Conservation (phyloP, 345 rosid genomes). For the Bruguiera sexangula region DNA sequence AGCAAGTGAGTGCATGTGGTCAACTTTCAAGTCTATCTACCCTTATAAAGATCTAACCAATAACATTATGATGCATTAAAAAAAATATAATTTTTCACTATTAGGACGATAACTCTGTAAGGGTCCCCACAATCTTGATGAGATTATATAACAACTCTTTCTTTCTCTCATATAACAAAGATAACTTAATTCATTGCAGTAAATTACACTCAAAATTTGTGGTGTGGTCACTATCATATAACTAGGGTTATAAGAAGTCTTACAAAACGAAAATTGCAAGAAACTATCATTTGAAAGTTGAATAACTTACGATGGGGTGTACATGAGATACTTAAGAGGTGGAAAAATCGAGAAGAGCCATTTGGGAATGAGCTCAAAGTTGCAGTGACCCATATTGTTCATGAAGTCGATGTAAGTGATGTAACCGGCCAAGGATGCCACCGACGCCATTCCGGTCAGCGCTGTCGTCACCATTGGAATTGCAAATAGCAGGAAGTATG, state of each 20-base stretch:
- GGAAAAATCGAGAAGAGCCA: constrained; percentile 54
- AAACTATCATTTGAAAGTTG: neutral
- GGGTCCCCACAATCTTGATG: no score
- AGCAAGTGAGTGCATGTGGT: no score
- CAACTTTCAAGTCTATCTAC: no score
- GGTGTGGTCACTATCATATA: neutral
- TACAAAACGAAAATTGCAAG: neutral
- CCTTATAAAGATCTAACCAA: no score
- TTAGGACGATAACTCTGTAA: no score
- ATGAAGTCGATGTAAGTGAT: constrained; percentile 53
- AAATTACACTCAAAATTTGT: no score
- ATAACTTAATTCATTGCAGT: no score
- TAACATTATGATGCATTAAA: no score
- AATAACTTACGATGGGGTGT: constrained; percentile 62
- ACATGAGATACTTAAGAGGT: constrained; percentile 65
- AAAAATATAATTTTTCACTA: no score
- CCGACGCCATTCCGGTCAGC: constrained; percentile 34
- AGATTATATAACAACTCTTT: no score
- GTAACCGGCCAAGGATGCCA: constrained; percentile 23
- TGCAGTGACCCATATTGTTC: constrained; percentile 93
- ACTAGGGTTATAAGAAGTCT: neutral
- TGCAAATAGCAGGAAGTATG: constrained; percentile 46
- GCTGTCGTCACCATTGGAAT: constrained; percentile 36
- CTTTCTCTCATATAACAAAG: no score
- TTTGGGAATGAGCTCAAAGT: constrained; percentile 66